Base-by-base conservation (phyloP, 176 grass and related monocot genomes). In the Aechmea fasciata region DNA sequence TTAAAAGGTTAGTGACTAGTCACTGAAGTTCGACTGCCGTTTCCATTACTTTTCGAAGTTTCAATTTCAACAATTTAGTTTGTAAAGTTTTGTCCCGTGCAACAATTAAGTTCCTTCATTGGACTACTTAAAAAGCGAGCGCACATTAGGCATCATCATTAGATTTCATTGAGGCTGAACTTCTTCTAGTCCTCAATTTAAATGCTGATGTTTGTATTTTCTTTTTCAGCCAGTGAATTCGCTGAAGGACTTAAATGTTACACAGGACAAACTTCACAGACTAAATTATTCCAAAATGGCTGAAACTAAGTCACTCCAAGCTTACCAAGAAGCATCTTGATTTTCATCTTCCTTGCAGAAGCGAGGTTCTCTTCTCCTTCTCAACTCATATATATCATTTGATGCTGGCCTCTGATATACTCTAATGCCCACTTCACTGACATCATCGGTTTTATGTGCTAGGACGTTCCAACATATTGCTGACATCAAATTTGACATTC, bases 381-480 rank as follows among this genome's bases (percentile, higher is more conserved):
- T 89, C 26, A 92, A 71, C 73, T 90, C 88, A 79, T 87, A 96
- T 77, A 75, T 26, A 65, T 92, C 93, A 59, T 97, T 97, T 64
- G 93, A 81, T 68, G 89, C 83, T 61, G 93, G 93, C 50, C 89
- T 88, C 78, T 97, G 93, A 80, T 92, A 97, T 81, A 97, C 86
- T 71, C 88, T 92, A 59, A 97, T 48, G 69, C 82, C 86, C 78
- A 71, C 76, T 69, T 97, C 93, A 64, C 84, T 97, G 75, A 79
- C 79, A 73, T 97, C 93, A 79, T 97, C 85, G 63, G 78, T 81
- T 18, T 73, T 92, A 68, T 97, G 88, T 83, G 89, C 74, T 71
- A 97, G 78, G 71, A 78, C 67, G 57, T 81, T 87, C 93, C 93
- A 97, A 83, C 81, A 90, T 67, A 97, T 77, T 6, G 93, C 75